Base-by-base conservation (phyloP, 768 basidiomycete genomes). In the Lactifluus echinatus region DNA sequence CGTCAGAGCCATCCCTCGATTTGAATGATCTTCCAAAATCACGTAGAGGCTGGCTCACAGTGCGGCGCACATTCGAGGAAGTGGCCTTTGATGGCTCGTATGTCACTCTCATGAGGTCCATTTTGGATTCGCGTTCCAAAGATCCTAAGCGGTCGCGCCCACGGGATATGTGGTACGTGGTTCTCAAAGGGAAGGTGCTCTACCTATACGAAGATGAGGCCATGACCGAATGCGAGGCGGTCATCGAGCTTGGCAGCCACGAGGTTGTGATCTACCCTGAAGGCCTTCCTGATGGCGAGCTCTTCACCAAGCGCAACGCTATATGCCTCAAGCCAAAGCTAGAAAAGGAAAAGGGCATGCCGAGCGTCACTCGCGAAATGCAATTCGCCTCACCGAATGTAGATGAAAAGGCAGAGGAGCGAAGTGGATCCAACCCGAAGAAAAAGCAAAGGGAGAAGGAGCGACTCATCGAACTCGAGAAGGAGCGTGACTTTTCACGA, bases 171-270 rank as follows among this genome's bases (percentile, higher is more conserved):
- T 96, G 89, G 84, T 96, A 85, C 68, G 89, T 87, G 52, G 91
- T 86, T 7, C 78, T 98, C 68, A 97, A 97, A 76, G 90, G 88
- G 43, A 87, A 83, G 65, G 84, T 95, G 37, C 73, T 98, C 29
- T 97, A 92, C 71, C 74, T 98, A 21, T 97, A 96, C 72, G 93
- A 95, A 70, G 89, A 94, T 70, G 93, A 96, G 72, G 78, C 75
- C 15, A 89, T 90, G 84, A 79, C 80, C 52, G 94, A 97, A 63
- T 93, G 91, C 71, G 87, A 86, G 66, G 92, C 86, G 3, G 94
- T 85, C n/a, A 79, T 98, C 43, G 89, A 95, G 68, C 74, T 97
- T 54, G 77, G 86, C 52, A 76, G 83, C 15, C 87, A 93, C 68
- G 80, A 86, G 50, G 87, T 94, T 45, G 71, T 77, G 29, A 74